Percentiles rank a stretch among this genome's conserved stretches.
Evolutionary conservation across 441 rosid genomes (phyloP).

Genomic region (Adansonia rubrostipa): DNA sequence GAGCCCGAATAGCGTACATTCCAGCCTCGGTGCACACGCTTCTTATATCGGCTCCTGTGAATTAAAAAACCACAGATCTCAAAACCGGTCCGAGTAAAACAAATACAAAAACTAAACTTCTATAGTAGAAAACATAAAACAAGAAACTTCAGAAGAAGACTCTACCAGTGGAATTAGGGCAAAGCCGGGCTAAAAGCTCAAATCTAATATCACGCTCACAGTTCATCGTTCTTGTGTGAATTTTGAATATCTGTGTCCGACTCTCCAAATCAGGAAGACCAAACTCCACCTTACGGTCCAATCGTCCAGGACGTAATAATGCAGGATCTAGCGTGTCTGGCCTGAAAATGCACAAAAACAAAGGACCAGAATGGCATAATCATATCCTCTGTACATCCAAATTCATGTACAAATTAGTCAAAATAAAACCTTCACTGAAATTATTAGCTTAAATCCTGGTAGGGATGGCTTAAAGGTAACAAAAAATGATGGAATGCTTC

Average conservation of each 20-base stretch:
- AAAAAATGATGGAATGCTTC: neutral
- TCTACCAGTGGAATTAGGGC: constrained; percentile 93
- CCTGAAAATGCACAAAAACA: constrained; percentile 41
- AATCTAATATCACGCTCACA: constrained; percentile 88
- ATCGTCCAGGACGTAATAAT: constrained; percentile 86
- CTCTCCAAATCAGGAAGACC: constrained; percentile 95
- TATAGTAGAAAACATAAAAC: neutral
- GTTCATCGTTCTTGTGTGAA: constrained; percentile 94
- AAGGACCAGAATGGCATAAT: neutral
- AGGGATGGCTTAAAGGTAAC: neutral
- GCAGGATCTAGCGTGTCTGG: constrained; percentile 97
- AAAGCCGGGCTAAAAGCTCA: constrained; percentile 93
- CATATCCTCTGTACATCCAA: neutral
- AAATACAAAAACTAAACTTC: neutral
- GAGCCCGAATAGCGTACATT: constrained; percentile 92
- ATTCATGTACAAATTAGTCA: neutral
- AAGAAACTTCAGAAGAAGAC: neutral
- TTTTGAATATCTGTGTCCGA: constrained; percentile 93
- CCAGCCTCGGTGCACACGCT: constrained; percentile 99
- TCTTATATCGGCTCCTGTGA: constrained; percentile 90
- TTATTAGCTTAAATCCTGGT: neutral
- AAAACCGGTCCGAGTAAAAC: neutral
- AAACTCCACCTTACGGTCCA: constrained; percentile 95
- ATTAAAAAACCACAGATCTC: constrained; percentile 8
- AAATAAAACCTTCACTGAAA: neutral